Evolutionary conservation across 306 rosid species (phyloP).

Genomic region (Vigna radiata): DNA sequence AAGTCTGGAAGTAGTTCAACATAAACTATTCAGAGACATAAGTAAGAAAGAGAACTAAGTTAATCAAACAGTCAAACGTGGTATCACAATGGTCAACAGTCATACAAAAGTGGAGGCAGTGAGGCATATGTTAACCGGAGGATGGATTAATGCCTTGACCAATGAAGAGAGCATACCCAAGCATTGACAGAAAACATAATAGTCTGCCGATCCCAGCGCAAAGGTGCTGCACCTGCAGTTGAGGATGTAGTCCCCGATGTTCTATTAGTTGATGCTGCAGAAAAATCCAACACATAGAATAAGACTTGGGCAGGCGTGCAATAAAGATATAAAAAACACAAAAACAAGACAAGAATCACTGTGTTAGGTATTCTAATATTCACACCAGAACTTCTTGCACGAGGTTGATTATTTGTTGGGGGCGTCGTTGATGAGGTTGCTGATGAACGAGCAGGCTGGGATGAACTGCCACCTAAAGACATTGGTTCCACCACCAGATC

Average conservation of each 20-base stretch:
- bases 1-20: no score
- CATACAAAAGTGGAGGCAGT: background rate
- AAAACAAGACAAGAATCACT: conserved; percentile 26
- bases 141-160: conserved; percentile 18
- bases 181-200: conserved; percentile 92
- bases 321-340: background rate
- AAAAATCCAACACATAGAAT: conserved; percentile 34
- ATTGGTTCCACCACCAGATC: conserved; percentile 83
- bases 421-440: conserved; percentile 52
- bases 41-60: conserved; percentile 10
- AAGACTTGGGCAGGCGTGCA: conserved; percentile 24
- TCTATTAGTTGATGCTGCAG: conserved; percentile 73
- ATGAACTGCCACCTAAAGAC: conserved; percentile 60
- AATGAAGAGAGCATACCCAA: conserved; percentile 66
- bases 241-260: conserved; percentile 73
- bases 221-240: conserved; percentile 59
- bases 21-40: conserved; percentile 17
- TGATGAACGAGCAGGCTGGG: conserved; percentile 72
- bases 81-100: background rate
- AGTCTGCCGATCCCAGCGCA: conserved; percentile 91
- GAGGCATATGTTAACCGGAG: background rate
- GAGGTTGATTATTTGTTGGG: conserved; percentile 63
- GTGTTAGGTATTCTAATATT: background rate
- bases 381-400: conserved; percentile 73
- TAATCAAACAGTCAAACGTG: conserved; percentile 7